Conservation (phyloP, 2,329 filamentous ascomycete genomes). For the Aspergillus ruber region DNA sequence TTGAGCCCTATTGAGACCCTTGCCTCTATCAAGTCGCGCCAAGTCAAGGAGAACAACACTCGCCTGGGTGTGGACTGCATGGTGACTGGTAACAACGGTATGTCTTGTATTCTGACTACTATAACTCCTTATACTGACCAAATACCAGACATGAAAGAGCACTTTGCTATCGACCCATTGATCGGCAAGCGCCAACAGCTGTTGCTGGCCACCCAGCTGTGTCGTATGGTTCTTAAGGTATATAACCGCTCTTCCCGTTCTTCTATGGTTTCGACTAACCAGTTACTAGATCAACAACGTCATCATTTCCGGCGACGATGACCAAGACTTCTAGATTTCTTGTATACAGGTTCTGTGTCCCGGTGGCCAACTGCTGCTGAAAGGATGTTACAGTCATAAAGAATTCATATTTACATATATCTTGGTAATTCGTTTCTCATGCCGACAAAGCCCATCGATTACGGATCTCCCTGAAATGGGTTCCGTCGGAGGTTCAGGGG, state of each 20-base stretch:
- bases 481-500: too few species aligned
- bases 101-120: conserved; percentile 16
- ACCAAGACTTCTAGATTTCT: conserved; percentile 69
- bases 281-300: conserved; percentile 69
- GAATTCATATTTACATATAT: neutral
- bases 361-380: neutral
- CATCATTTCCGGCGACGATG: conserved; percentile 80
- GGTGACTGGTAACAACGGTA: conserved; percentile 81
- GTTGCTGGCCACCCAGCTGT: conserved; percentile 91
- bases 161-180: conserved; percentile 95
- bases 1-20: conserved; percentile 93
- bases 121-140: conserved; percentile 1
- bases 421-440: neutral
- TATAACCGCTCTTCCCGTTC: neutral
- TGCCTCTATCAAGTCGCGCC: conserved; percentile 90
- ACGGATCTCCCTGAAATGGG: too few species aligned
- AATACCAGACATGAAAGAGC: conserved; percentile 77
- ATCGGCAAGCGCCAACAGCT: conserved; percentile 98
- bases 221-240: conserved; percentile 95
- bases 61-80: conserved; percentile 95
- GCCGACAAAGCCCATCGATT: too few species aligned
- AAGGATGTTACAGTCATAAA: neutral
- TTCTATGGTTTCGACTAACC: conserved; percentile 10
- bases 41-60: conserved; percentile 77
- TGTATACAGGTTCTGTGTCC: conserved; percentile 12